Evolutionary conservation across 805 yeast species (phyloP), one percentile per base, ranked within the genome.

Genomic region (Suhomyces sp.): DNA sequence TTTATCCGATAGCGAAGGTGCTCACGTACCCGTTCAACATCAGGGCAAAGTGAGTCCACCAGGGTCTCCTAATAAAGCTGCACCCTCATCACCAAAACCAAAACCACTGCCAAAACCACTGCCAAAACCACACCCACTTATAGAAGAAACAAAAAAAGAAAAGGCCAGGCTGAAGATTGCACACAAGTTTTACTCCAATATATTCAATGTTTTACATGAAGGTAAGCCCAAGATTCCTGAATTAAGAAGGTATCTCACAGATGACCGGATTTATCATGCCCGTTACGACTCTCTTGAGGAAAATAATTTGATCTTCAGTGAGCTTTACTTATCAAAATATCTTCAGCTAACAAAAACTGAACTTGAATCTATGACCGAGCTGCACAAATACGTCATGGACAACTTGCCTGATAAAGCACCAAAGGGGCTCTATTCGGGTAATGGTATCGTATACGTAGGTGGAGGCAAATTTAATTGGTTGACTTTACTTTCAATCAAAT

Each of bases 381-480:
- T 80, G 4, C 88, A 82, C 53, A 40, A 46, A 7, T 46, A 49
- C 28, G 74, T 77, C 12, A 68, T 74, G 14, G 52, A 54, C 2
- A 60, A 58, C 20, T 50, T 82, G 14, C 53, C 84, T 4, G 79
- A 53, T 2, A 20, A 25, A 4, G 60, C 68, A 4, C 72, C 72
- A 1, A 35, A 45, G 6, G 55, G 56, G 8, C 46, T 66, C n/a
- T 67, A 66, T 42, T 33, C 50, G 16, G 67, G 81, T 1, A 63
- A 72, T 38, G 86, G 81, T 7, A 69, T 81, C 13, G 91, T 76
- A 18, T 79, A 70, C 49, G 88, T 85, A 19, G 95, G 91, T 22
- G 95, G 95, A 27, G 93, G 90, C 3, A 75, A 74, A 47, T 83
- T 78, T 58, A 78, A 84, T 42, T 81, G 91, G 73, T 68, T 82